Percentiles rank a stretch among this genome's conserved stretches.
These are phyloP conservation scores for Neoascochyta sp. DNA, from an alignment of 2,329 filamentous ascomycete species.

Conservation along the genomic window DNA sequence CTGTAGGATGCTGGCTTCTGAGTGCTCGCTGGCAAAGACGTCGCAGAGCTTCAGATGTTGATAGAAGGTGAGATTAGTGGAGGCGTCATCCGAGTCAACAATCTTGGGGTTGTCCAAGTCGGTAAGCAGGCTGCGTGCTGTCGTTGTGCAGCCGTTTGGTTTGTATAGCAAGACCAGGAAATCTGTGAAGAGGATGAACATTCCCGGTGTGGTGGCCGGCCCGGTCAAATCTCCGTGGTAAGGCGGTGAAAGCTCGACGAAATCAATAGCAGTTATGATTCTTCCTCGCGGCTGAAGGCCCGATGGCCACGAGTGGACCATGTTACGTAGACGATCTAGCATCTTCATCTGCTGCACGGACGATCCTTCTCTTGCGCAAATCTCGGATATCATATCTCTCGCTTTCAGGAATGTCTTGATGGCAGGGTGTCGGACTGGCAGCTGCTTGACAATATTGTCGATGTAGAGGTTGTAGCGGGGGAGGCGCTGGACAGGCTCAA, in stretches of 20 bases:
- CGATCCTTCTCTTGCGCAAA: constrained; percentile 85
- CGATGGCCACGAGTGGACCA: constrained; percentile 73
- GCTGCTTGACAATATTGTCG: constrained; percentile 84
- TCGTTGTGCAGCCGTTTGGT: constrained; percentile 57
- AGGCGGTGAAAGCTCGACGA: constrained; percentile 70
- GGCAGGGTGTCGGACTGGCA: constrained; percentile 82
- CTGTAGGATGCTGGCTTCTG: constrained; percentile 62
- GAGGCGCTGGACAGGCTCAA: constrained; percentile 91
- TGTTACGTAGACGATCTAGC: constrained; percentile 67
- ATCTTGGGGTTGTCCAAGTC: constrained; percentile 76
- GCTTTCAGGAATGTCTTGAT: constrained; percentile 80
- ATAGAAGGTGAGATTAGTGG: constrained; percentile 66
- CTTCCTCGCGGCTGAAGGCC: constrained; percentile 71
- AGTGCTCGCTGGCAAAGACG: constrained; percentile 65
- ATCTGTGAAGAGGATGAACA: constrained; percentile 83
- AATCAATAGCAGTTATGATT: constrained; percentile 76
- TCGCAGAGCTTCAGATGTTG: constrained; percentile 68
- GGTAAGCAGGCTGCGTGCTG: constrained; percentile 72
- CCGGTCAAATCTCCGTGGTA: constrained; percentile 53
- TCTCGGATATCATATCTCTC: constrained; percentile 89
- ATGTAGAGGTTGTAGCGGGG: constrained; percentile 95
- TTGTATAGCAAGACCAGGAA: constrained; percentile 75
- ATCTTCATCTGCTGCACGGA: constrained; percentile 67
- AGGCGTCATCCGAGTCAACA: constrained; percentile 30
- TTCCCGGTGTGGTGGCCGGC: constrained; percentile 53